Evolutionary conservation across 768 basidiomycete species (phyloP).

Genomic region (Suillus tomentosus): DNA sequence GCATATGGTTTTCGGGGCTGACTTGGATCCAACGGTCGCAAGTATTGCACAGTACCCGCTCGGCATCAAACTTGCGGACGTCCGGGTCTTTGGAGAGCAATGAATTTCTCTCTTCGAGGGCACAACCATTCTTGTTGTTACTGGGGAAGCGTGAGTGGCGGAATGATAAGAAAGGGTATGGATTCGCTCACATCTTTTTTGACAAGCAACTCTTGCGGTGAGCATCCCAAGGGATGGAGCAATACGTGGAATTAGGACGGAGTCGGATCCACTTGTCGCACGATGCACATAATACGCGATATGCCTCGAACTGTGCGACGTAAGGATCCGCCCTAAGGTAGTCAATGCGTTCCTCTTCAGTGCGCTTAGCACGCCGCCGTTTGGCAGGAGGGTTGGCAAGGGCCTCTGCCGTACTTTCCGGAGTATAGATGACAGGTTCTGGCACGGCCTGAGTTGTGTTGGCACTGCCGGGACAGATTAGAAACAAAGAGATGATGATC

Average conservation of each 20-base stretch:
- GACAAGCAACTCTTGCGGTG: slow-evolving; percentile 82
- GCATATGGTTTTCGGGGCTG: slow-evolving; percentile 57
- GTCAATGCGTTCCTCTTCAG: slow-evolving; percentile 75
- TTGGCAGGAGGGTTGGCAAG: slow-evolving; percentile 55
- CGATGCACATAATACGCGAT: slow-evolving; percentile 74
- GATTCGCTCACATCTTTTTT: slow-evolving; percentile 63
- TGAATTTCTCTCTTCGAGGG: slow-evolving; percentile 60
- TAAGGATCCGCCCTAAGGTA: slow-evolving; percentile 71
- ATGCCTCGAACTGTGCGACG: slow-evolving; percentile 79
- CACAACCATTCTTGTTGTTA: slow-evolving; percentile 53
- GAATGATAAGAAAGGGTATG: slow-evolving; percentile 10
- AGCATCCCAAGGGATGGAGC: slow-evolving; percentile 87
- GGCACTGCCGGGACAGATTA: slow-evolving; percentile 22
- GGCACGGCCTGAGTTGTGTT: slow-evolving; percentile 34
- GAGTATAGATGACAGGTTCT: slow-evolving; percentile 45
- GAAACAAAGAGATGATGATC: slow-evolving; percentile 12
- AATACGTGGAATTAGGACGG: slow-evolving; percentile 85
- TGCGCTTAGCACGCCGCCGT: slow-evolving; percentile 72
- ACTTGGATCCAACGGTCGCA: slow-evolving; percentile 72
- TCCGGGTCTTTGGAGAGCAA: slow-evolving; percentile 65
- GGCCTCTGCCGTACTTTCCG: slow-evolving; percentile 42
- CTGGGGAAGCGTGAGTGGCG: slow-evolving; percentile 18
- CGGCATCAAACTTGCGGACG: slow-evolving; percentile 74
- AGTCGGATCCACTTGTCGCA: slow-evolving; percentile 88
- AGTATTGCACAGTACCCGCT: slow-evolving; percentile 66